Percentiles rank a stretch among this genome's conserved stretches.
Evolutionary conservation across 352 stramenopile species (phyloP).

Genomic region (Pythium insidiosum): DNA sequence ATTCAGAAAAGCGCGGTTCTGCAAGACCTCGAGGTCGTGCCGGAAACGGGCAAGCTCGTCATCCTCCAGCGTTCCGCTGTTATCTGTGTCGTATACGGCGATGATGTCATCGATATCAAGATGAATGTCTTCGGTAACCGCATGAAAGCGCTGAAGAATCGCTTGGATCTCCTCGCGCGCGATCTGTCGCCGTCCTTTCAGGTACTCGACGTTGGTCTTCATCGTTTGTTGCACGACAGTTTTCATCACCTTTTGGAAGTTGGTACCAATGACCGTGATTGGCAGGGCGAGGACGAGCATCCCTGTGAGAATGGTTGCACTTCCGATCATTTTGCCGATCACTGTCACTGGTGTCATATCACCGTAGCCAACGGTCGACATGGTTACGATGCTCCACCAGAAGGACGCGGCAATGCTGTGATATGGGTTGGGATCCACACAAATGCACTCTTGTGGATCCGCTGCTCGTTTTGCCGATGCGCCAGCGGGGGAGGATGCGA

Average conservation of each 20-base stretch:
- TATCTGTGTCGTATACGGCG: constrained; percentile 71
- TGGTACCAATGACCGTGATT: constrained; percentile 86
- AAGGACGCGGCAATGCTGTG: constrained; percentile 71
- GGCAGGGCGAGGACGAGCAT: constrained; percentile 86
- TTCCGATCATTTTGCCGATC: constrained; percentile 62
- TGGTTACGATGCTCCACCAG: constrained; percentile 90
- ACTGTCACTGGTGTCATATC: constrained; percentile 80
- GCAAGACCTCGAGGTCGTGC: constrained; percentile 59
- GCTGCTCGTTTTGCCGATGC: constrained; percentile 13
- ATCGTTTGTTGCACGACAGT: constrained; percentile 68
- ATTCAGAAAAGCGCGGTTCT: constrained; percentile 50
- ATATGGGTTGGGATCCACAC: constrained; percentile 78
- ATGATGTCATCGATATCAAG: constrained; percentile 75
- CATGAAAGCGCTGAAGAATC: constrained; percentile 63
- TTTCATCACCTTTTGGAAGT: constrained; percentile 85
- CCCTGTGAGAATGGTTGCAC: constrained; percentile 62
- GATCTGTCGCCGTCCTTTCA: constrained; percentile 64
- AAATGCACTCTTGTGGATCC: constrained; percentile 24
- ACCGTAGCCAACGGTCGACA: constrained; percentile 87
- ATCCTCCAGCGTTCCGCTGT: constrained; percentile 70
- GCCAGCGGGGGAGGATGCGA: constrained; percentile 16
- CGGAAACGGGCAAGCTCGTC: constrained; percentile 64
- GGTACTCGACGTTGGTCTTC: constrained; percentile 69
- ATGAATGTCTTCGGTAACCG: constrained; percentile 63
- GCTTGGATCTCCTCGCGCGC: constrained; percentile 68